Percentiles rank a stretch among this genome's conserved stretches.
These are phyloP conservation scores for Curvularia spicifera DNA, from an alignment of 2,329 filamentous ascomycete species.

Conservation along the genomic window DNA sequence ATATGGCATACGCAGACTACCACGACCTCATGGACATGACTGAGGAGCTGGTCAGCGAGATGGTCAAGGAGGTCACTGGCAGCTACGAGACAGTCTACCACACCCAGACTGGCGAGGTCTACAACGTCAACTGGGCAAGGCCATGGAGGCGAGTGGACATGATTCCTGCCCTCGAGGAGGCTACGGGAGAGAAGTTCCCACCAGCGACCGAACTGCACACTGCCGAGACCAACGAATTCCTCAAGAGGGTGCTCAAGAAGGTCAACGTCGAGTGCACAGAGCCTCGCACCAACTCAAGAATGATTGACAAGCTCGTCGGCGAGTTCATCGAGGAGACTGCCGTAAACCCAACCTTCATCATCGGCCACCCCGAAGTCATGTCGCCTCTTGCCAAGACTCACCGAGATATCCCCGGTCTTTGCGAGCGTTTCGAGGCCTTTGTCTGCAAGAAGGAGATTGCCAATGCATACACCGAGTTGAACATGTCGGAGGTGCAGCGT, in stretches of 20 bases:
- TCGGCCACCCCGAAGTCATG: constrained; percentile 85
- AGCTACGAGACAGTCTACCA: constrained; percentile 84
- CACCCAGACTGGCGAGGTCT: constrained; percentile 83
- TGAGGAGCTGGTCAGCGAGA: constrained; percentile 87
- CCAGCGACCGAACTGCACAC: constrained; percentile 89
- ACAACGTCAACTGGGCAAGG: constrained; percentile 93
- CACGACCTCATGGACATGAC: constrained; percentile 91
- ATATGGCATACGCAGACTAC: constrained; percentile 72
- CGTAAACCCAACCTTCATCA: constrained; percentile 92
- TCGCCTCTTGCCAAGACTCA: constrained; percentile 96
- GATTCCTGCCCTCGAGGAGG: constrained; percentile 91
- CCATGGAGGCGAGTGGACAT: constrained; percentile 95
- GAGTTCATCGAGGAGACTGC: constrained; percentile 96
- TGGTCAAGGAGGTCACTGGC: constrained; percentile 89
- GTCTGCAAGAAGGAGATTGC: constrained; percentile 97
- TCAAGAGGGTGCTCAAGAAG: constrained; percentile 78
- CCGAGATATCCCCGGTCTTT: constrained; percentile 77
- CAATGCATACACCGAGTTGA: constrained; percentile 97
- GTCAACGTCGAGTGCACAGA: constrained; percentile 87
- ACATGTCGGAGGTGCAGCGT: constrained; percentile 94
- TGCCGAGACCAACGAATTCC: constrained; percentile 84
- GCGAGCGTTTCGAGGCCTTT: constrained; percentile 97
- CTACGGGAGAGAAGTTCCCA: constrained; percentile 91
- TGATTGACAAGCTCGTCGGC: constrained; percentile 92
- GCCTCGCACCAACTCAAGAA: constrained; percentile 89